A percentile compares a stretch with the other conserved stretches of the same genome.
Conservation (phyloP, 2,329 filamentous ascomycete species). For the Colletotrichum tropicicola region DNA sequence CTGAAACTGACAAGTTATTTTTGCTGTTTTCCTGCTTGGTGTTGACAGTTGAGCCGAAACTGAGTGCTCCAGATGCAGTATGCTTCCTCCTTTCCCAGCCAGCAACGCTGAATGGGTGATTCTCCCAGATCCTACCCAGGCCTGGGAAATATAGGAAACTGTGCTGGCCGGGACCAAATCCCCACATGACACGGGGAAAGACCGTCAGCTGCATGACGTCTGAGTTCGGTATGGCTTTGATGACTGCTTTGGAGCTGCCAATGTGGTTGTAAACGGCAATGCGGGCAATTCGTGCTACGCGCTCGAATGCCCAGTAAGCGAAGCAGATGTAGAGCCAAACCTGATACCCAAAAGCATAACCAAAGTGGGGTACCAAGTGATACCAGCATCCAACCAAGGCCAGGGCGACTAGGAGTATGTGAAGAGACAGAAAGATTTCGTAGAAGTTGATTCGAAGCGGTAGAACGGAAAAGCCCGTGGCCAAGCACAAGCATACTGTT, state of each 20-base stretch:
- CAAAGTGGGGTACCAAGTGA: constrained; percentile 45
- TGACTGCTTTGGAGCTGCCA: constrained; percentile 14
- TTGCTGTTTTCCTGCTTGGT: neutral
- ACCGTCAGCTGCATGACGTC: constrained; percentile 51
- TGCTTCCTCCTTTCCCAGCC: neutral
- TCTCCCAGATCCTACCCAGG: constrained; percentile 44
- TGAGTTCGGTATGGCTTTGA: neutral
- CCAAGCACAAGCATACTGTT: constrained; percentile 37
- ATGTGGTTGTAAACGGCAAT: constrained; percentile 40
- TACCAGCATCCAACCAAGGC: constrained; percentile 45
- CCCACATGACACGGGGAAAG: constrained; percentile 44
- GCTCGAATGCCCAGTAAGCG: constrained; percentile 42
- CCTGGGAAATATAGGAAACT: constrained; percentile 46
- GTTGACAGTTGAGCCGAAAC: too few species aligned
- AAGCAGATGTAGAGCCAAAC: constrained; percentile 44
- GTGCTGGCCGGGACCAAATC: constrained; percentile 42
- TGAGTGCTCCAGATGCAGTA: neutral
- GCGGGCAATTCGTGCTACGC: constrained; percentile 37
- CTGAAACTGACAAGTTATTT: neutral
- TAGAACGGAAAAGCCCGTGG: constrained; percentile 38
- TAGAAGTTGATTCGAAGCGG: constrained; percentile 41
- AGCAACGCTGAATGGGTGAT: constrained; percentile 41
- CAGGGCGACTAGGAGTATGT: constrained; percentile 41
- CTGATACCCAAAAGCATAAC: constrained; percentile 46
- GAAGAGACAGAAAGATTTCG: constrained; percentile 43